These are phyloP conservation scores for Alternaria gaisen DNA, from an alignment of 2,329 filamentous ascomycete species.

Conservation along the genomic window DNA sequence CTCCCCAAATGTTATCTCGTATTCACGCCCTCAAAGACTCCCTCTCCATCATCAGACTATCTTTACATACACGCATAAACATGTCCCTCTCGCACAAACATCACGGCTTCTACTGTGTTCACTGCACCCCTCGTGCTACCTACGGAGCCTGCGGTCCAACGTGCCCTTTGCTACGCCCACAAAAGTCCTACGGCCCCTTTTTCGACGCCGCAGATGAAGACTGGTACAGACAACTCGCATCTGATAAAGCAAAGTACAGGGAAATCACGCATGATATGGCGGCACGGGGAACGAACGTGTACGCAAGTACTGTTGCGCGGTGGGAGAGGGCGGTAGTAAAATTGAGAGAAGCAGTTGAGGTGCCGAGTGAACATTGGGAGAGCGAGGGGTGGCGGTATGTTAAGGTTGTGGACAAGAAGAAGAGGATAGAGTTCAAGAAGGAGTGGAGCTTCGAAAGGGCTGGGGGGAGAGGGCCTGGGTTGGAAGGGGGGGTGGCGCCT, in stretches of 20 bases:
- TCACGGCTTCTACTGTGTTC: background rate
- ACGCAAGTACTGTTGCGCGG: background rate
- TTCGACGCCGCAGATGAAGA: background rate
- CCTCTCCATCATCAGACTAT: background rate
- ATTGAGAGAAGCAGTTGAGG: background rate
- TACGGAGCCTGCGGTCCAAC: background rate
- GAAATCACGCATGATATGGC: conserved; percentile 2
- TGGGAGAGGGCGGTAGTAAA: conserved; percentile 1
- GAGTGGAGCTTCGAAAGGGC: conserved; percentile 7
- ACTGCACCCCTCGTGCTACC: background rate
- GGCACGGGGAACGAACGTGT: background rate
- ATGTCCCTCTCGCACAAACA: background rate
- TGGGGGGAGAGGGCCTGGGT: background rate
- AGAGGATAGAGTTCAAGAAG: background rate
- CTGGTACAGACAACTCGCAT: background rate
- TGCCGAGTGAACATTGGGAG: background rate
- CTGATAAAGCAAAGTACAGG: background rate
- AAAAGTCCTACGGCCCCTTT: background rate
- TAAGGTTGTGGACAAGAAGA: background rate
- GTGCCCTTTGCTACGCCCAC: background rate
- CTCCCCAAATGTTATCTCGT: background rate
- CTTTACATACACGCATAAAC: background rate
- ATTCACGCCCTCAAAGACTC: background rate
- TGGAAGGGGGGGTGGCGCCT: background rate
- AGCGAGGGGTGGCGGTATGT: background rate